Base-by-base conservation (phyloP, 2,329 filamentous ascomycete species). In the Phoma sp. region DNA sequence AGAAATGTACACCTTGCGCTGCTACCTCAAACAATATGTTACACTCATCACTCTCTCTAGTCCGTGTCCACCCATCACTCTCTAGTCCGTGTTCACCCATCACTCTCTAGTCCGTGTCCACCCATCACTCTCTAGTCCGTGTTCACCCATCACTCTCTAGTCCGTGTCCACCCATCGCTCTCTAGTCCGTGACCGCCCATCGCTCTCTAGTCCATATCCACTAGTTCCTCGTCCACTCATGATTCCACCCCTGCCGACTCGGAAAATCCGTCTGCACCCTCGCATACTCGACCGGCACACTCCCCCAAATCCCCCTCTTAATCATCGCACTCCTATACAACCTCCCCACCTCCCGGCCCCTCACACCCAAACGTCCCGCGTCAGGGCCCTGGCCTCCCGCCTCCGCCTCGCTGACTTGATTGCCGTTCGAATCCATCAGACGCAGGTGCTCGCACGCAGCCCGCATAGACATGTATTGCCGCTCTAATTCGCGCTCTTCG, bases 271-370 rank as follows among this genome's bases (percentile, higher is more conserved):
- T 93, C 83, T 96, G 90, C 59, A 85, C 81, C 61, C 90, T 81
- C 23, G 90, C 90, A 81, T 96, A 97, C 82, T 99, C 95, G 68
- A 98, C 93, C 12, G 95, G 95, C 52, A 97, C 83, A 54, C 87
- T 86, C 91, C 82, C 82, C 80, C 89, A 96, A 15, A 96, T 81
- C 6, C 90, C 91, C 77, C 89, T 90, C 86, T 97, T 98, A 77
- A 90, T 87, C 88, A 96, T 92, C 1, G 93, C 91, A 59, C 92
- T 87, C 7, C 93, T 82, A 79, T 93, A 99, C 69, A 99, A 74
- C 67, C 89, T 87, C 0, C 90, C 90, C 60, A 87, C 81, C 45
- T 84, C 83, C 55, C 83, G 80, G 3, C 72, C 75, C 43, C 60
- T 66, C 11, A 39, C 37, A 0, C 71, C 72, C 53, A 74, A 15